Evolutionary conservation across 768 basidiomycete genomes (phyloP), one percentile per base, ranked within the genome.

Genomic region (Russula sp.): DNA sequence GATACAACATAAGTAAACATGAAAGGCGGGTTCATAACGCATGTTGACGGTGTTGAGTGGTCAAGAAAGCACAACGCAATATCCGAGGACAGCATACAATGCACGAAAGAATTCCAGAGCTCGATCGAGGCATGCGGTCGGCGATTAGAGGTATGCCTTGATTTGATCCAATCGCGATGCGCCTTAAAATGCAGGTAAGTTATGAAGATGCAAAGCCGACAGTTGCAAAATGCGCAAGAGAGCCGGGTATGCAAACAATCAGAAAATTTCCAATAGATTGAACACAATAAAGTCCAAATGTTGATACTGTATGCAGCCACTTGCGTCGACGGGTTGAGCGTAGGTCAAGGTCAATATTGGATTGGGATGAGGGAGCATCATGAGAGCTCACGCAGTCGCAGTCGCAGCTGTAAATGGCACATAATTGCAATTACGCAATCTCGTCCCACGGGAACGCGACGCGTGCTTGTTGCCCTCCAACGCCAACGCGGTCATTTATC

Each of bases 391-490:
- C n/a, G n/a, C n/a, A n/a, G n/a, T n/a, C n/a, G n/a, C n/a, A n/a
- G n/a, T n/a, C n/a, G n/a, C n/a, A n/a, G n/a, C n/a, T n/a, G n/a
- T n/a, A n/a, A n/a, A n/a, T n/a, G n/a, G n/a, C n/a, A n/a, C 3
- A 29, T 3, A 10, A 5, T 59, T 18, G 3, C 35, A 32, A 60
- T 60, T 60, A 60, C 16, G 29, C 39, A 42, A 60, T 42, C 14
- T 1, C 13, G 9, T 60, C 55, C 49, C 60, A 61, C 55, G 38
- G 29, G 39, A n/a, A 47, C 59, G 45, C 51, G 25, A 47, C 59
- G 45, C 51, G 45, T 49, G 25, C 47, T 35, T n/a, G n/a, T 9
- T 8, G 25, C 22, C 46, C 14, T n/a, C n/a, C n/a, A n/a, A n/a
- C n/a, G n/a, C 11, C 1, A 29, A 29, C 25, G 38, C 38, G 38